Conservation (phyloP, 164 flowering plant species). For the grape (Vitis vinifera) region DNA sequence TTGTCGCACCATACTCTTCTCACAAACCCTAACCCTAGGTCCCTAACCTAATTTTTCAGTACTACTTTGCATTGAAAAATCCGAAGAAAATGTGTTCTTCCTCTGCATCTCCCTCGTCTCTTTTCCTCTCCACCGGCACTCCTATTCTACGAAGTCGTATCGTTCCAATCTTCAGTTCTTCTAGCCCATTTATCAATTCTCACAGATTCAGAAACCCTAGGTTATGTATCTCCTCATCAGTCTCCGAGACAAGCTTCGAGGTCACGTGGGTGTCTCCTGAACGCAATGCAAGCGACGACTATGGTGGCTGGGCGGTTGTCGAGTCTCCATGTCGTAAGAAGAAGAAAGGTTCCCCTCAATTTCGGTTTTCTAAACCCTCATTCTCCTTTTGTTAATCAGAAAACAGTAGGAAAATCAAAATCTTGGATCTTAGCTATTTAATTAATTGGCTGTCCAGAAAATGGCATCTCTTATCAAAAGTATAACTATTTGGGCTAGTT, state of each 20-base stretch:
- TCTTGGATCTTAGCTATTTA: too few species aligned
- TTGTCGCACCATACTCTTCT: not conserved
- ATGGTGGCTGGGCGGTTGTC: slow-evolving; percentile 56
- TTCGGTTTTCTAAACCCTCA: not conserved
- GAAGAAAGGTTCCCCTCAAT: slow-evolving; percentile 31
- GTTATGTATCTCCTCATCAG: slow-evolving; percentile 20
- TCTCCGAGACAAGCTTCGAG: slow-evolving; percentile 19
- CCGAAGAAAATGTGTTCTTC: slow-evolving; percentile 12
- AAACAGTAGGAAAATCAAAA: too few species aligned
- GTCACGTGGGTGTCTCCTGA: slow-evolving; percentile 42
- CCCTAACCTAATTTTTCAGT: not conserved
- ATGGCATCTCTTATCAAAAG: too few species aligned
- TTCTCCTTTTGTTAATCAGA: too few species aligned
- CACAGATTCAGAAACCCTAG: slow-evolving; percentile 12
- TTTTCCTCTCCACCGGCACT: slow-evolving; percentile 12
- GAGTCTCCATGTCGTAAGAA: slow-evolving; percentile 23
- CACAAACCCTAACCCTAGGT: slow-evolving; percentile 15
- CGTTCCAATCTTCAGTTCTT: slow-evolving; percentile 8
- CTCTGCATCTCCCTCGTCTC: slow-evolving; percentile 10
- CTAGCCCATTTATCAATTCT: slow-evolving; percentile 1
- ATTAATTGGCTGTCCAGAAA: too few species aligned
- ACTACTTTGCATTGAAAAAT: not conserved
- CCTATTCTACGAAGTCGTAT: slow-evolving; percentile 13
- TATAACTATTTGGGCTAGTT: too few species aligned
- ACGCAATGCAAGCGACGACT: slow-evolving; percentile 22